These are phyloP conservation scores for Macrocybe gigantea DNA, from an alignment of 768 basidiomycete species.

Conservation along the genomic window DNA sequence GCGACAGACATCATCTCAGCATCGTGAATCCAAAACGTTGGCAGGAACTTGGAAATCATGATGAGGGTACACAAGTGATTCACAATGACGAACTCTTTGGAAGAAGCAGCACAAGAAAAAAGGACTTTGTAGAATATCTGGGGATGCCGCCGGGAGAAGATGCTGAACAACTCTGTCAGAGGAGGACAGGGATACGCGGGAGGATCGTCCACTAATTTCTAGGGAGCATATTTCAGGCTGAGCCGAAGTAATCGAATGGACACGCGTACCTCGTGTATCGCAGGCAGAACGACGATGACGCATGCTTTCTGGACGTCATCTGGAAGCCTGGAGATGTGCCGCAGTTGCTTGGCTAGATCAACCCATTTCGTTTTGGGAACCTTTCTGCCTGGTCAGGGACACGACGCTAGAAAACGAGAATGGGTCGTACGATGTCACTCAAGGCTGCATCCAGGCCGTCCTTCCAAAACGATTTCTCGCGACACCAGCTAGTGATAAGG, in stretches of 20 bases:
- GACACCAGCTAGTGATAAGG: conserved; percentile 33
- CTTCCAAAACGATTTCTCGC: conserved; percentile 34
- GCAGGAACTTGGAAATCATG: conserved; percentile 46
- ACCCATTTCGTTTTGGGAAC: conserved; percentile 38
- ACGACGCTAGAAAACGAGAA: not conserved
- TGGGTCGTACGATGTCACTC: conserved; percentile 32
- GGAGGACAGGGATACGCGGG: conserved; percentile 40
- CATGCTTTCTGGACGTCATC: conserved; percentile 40
- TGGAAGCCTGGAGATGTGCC: conserved; percentile 19
- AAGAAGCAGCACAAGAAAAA: conserved; percentile 61
- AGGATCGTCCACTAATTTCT: conserved; percentile 53
- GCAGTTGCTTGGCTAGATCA: not conserved
- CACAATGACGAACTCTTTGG: conserved; percentile 52
- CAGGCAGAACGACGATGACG: conserved; percentile 34
- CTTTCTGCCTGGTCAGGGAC: conserved; percentile 13
- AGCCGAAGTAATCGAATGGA: not conserved
- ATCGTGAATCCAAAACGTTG: conserved; percentile 63
- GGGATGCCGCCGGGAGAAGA: conserved; percentile 46
- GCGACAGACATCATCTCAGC: conserved; percentile 73
- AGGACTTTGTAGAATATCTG: conserved; percentile 68
- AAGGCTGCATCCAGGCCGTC: conserved; percentile 32
- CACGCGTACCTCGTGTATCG: conserved; percentile 43
- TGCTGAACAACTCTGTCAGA: conserved; percentile 46
- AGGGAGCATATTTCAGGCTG: not conserved
- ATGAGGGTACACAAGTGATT: conserved; percentile 53